A percentile compares a stretch with the other conserved stretches of the same genome.
Evolutionary conservation across 2,329 filamentous ascomycete genomes (phyloP).

Genomic region (Trichophyton simii): DNA sequence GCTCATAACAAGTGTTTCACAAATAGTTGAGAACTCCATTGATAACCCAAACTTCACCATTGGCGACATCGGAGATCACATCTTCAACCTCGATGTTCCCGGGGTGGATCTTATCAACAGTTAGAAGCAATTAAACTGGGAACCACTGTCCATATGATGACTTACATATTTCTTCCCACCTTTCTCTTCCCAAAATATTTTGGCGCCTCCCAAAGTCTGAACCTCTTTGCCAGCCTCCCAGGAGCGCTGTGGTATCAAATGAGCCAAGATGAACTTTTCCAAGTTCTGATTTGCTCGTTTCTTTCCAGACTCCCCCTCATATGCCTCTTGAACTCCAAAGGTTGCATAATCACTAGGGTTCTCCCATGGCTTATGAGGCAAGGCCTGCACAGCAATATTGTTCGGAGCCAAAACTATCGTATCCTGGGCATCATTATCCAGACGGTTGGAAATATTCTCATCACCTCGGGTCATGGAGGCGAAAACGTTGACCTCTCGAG

Average conservation of each 20-base stretch:
- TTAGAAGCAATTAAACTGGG: neutral
- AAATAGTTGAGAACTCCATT: conserved; percentile 47
- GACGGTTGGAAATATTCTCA: conserved; percentile 51
- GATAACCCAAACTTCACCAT: conserved; percentile 79
- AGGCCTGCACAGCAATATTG: conserved; percentile 63
- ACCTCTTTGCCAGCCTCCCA: conserved; percentile 59
- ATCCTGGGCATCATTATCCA: conserved; percentile 54
- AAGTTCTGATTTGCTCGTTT: conserved; percentile 68
- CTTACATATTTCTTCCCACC: conserved; percentile 55
- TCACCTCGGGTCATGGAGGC: conserved; percentile 68
- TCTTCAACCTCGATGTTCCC: conserved; percentile 64
- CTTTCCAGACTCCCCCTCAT: conserved; percentile 61
- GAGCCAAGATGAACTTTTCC: conserved; percentile 68
- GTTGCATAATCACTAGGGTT: conserved; percentile 58
- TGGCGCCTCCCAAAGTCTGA: conserved; percentile 54
- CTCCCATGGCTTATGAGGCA: conserved; percentile 66
- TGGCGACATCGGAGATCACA: conserved; percentile 63
- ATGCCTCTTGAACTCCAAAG: conserved; percentile 53
- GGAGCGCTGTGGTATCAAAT: conserved; percentile 62
- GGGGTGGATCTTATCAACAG: conserved; percentile 44
- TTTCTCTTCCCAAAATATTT: conserved; percentile 68
- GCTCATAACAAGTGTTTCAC: neutral
- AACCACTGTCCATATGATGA: conserved; percentile 13
- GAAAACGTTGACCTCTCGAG: conserved; percentile 72
- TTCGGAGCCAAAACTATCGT: conserved; percentile 78